Conservation (phyloP, 1,139 yeast species). For the Lodderomyces theae region DNA sequence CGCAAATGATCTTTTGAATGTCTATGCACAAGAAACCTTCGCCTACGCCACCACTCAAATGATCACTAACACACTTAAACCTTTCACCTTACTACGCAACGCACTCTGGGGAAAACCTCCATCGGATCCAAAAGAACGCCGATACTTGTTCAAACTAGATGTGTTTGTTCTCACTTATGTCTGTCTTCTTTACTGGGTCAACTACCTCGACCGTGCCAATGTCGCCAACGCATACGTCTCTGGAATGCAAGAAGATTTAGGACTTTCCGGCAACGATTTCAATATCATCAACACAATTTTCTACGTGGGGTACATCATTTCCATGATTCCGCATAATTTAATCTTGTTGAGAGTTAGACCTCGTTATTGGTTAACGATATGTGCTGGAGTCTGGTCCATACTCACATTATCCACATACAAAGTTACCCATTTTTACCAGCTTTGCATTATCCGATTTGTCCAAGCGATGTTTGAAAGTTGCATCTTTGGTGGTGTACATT, state of each 20-base stretch:
- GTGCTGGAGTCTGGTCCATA: conserved; percentile 55
- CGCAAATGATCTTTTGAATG: no score
- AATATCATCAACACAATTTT: conserved; percentile 55
- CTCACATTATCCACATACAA: conserved; percentile 50
- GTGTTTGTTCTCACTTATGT: conserved; percentile 55
- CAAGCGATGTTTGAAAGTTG: conserved; percentile 55
- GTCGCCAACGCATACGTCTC: conserved; percentile 58
- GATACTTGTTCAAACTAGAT: conserved; percentile 48
- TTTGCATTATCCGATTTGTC: conserved; percentile 52
- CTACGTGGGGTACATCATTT: conserved; percentile 58
- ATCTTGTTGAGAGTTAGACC: conserved; percentile 51
- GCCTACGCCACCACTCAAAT: no score
- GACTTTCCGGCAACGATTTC: conserved; percentile 47
- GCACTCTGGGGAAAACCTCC: conserved; percentile 14
- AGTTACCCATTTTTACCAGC: conserved; percentile 40
- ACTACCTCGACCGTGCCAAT: conserved; percentile 46
- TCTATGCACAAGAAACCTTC: no score
- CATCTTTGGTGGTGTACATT: conserved; percentile 55
- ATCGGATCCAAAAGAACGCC: conserved; percentile 35
- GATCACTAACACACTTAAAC: no score
- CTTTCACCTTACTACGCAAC: background rate
- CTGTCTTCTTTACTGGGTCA: conserved; percentile 54
- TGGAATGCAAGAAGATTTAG: conserved; percentile 55
- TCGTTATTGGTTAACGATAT: conserved; percentile 52
- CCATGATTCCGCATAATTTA: conserved; percentile 56